Evolutionary conservation across 768 basidiomycete species (phyloP), one percentile per base, ranked within the genome.

Genomic region (Termitomyces sp.): DNA sequence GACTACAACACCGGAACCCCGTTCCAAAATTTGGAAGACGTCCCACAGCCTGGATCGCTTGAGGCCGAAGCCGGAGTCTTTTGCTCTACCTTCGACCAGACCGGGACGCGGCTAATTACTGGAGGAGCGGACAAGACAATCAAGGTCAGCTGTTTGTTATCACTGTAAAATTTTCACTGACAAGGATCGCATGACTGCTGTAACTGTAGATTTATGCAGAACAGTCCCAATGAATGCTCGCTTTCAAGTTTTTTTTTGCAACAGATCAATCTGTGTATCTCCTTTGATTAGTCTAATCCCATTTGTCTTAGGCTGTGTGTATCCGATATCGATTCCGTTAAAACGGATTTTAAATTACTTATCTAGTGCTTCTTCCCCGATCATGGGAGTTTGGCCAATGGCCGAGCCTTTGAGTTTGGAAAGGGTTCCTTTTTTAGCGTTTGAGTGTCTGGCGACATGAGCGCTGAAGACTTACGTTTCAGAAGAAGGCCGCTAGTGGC

Each of bases 51-150:
- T 0, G 97, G 97, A n/a, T 96, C 93, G 38, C 84, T 99, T 39
- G 96, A 99, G 69, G 96, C 96, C 0, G 97, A 99, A 75, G 89
- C 96, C 0, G 96, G 96, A 59, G 85, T 97, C 12, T 98, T 97
- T 80, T 96, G 93, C 71, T 97, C 95, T 16, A 96, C 94, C 16
- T 99, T 98, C 75, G 97, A 98, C 74, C 81, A 88, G 73, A 98
- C 96, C 1, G 97, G 97, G 2, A 95, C 96, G 38, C 82, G 96
- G 60, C 73, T 99, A 60, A 94, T 96, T 66, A 97, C 96, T 16
- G 97, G 97, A 40, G 91, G 96, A 4, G 97, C 97, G 12, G 97
- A 98, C 79, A 99, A 98, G 82, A 98, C 96, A 11, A 96, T 98
- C 79, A 98, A 99, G 85, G 92, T 91, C 35, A 52, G 83, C 71